These are phyloP conservation scores for Cinnamomum chago DNA, from an alignment of 164 flowering plant genomes.

Conservation along the genomic window DNA sequence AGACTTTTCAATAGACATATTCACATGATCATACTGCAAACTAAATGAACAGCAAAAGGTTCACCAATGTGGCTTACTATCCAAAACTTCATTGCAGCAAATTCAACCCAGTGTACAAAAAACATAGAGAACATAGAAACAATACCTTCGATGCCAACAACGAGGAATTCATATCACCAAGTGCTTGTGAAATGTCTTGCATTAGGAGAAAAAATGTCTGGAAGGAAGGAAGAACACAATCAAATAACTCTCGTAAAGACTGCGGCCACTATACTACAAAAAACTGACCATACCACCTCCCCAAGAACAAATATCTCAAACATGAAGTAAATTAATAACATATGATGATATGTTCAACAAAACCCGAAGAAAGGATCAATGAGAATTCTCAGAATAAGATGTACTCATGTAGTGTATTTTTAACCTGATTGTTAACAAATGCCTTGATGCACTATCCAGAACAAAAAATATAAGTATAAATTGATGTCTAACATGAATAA, in stretches of 20 bases:
- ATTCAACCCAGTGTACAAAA: background rate
- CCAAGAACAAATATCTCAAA: background rate
- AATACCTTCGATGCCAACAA: conserved; percentile 34
- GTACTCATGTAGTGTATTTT: background rate
- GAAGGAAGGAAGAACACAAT: background rate
- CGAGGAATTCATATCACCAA: conserved; percentile 21
- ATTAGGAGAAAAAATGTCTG: conserved; percentile 43
- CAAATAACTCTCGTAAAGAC: background rate
- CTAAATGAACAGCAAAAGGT: no score
- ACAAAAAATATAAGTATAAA: background rate
- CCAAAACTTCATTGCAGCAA: background rate
- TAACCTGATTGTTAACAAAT: background rate
- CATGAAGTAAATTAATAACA: background rate
- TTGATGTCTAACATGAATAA: no score
- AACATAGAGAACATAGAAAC: background rate
- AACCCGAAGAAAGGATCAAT: background rate
- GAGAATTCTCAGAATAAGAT: background rate
- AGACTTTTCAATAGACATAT: no score
- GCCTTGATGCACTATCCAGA: background rate
- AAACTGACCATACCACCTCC: background rate
- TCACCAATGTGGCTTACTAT: no score
- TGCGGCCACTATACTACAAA: background rate
- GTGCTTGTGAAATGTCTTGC: conserved; percentile 36
- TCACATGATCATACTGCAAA: no score
- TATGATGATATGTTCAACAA: background rate